Evolutionary conservation across 345 rosid genomes (phyloP).

Genomic region (Eucalyptus curtisii): DNA sequence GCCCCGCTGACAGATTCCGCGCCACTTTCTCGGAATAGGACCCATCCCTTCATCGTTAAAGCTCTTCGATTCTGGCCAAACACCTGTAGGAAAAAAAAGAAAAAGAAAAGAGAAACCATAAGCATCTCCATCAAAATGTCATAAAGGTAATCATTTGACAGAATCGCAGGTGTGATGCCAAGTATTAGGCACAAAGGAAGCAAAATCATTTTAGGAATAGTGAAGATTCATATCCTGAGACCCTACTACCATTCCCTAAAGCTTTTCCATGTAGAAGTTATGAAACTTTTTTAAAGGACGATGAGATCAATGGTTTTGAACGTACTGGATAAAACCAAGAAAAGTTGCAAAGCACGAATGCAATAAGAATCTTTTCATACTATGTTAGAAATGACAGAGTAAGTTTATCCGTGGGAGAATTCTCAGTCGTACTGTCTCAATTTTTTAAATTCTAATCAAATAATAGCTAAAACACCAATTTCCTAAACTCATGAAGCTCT

Average conservation of each 20-base stretch:
- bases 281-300: not conserved
- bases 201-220: not conserved
- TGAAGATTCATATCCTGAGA: not conserved
- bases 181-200: too few species aligned
- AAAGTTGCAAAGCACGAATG: not conserved
- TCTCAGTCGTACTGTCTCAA: not conserved
- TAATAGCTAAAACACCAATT: not conserved
- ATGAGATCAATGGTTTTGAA: not conserved
- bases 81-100: not conserved
- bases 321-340: not conserved
- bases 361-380: not conserved
- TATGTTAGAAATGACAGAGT: not conserved
- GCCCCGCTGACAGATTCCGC: not conserved
- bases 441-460: not conserved
- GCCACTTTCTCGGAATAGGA: constrained; percentile 7
- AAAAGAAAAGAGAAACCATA: not conserved
- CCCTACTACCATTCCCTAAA: not conserved
- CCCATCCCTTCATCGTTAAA: constrained; percentile 4
- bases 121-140: not conserved
- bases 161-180: not conserved
- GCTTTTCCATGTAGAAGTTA: not conserved
- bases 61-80: constrained; percentile 21
- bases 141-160: not conserved
- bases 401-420: not conserved
- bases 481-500: not conserved